phyloP scores from a whole-genome alignment of 441 rosid genomes.

The Populus hybrid region DNA sequence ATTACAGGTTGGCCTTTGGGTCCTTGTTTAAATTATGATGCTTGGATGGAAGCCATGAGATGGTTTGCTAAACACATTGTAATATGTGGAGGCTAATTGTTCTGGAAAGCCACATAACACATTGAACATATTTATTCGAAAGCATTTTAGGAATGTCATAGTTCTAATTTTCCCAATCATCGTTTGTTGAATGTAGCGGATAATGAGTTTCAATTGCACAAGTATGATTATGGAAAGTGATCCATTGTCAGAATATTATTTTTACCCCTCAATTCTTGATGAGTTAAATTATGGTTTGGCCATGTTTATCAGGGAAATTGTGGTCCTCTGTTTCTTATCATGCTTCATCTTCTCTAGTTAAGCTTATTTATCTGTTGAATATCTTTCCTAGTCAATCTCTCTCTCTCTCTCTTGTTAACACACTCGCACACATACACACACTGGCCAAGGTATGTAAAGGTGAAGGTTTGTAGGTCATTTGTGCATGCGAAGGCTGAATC shows the following conservation, averaged over 20 bases:
- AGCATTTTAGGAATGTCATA: not conserved
- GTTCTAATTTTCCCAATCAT: not conserved
- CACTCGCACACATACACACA: no score
- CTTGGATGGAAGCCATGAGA: not conserved
- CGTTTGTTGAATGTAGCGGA: not conserved
- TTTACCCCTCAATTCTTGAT: not conserved
- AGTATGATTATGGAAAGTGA: not conserved
- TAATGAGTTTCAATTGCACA: not conserved
- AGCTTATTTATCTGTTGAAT: no score
- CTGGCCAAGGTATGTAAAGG: no score
- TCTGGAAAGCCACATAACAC: not conserved
- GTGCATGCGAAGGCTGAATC: no score
- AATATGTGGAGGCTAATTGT: not conserved
- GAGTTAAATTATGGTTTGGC: not conserved
- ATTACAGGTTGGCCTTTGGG: not conserved
- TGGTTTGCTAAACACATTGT: not conserved
- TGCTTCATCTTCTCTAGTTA: no score
- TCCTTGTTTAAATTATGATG: not conserved
- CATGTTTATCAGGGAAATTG: no score
- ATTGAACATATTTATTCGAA: not conserved
- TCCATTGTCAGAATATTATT: not conserved
- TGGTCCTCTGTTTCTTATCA: no score
- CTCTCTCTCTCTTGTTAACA: no score
- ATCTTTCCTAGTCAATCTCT: no score
- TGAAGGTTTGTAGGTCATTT: no score